Conservation (phyloP, 257 asterid genomes). For the Nicotiana undulata region DNA sequence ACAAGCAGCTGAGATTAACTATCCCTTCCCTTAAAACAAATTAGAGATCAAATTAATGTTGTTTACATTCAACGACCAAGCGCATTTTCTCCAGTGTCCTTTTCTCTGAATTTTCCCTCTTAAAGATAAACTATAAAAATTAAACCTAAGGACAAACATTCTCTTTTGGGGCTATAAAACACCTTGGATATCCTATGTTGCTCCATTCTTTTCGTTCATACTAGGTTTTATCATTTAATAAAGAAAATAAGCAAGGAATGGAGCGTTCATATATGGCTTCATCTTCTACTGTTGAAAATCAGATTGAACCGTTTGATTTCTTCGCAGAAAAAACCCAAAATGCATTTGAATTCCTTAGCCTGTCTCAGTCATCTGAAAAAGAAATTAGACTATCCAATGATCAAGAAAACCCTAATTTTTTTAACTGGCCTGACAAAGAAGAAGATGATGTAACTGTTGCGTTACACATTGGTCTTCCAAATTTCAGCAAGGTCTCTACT, state of each 20-base stretch:
- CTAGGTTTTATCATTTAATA: not conserved
- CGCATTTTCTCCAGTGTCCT: conserved; percentile 10
- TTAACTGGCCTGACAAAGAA: conserved; percentile 16
- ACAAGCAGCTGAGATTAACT: conserved; percentile 29
- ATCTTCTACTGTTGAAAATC: conserved; percentile 7
- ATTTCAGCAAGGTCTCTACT: not conserved
- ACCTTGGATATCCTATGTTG: conserved; percentile 10
- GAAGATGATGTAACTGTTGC: conserved; percentile 24
- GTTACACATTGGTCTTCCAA: conserved; percentile 57
- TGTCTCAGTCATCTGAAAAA: conserved; percentile 8
- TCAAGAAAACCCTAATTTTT: not conserved
- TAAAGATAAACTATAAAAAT: not conserved
- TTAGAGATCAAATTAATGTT: conserved; percentile 13
- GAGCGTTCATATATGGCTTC: conserved; percentile 15
- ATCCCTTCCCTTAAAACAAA: conserved; percentile 3
- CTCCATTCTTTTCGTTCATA: not conserved
- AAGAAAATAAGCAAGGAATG: conserved; percentile 9
- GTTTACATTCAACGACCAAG: conserved; percentile 35
- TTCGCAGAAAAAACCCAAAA: conserved; percentile 27
- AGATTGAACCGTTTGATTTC: conserved; percentile 41
- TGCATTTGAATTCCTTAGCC: not conserved
- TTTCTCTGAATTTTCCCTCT: conserved; percentile 17
- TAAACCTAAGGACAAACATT: conserved; percentile 2
- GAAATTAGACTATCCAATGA: not conserved
- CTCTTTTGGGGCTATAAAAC: conserved; percentile 19